These are phyloP conservation scores for Penicillium ochrochloron DNA, from an alignment of 495 filamentous ascomycete species.

Conservation along the genomic window DNA sequence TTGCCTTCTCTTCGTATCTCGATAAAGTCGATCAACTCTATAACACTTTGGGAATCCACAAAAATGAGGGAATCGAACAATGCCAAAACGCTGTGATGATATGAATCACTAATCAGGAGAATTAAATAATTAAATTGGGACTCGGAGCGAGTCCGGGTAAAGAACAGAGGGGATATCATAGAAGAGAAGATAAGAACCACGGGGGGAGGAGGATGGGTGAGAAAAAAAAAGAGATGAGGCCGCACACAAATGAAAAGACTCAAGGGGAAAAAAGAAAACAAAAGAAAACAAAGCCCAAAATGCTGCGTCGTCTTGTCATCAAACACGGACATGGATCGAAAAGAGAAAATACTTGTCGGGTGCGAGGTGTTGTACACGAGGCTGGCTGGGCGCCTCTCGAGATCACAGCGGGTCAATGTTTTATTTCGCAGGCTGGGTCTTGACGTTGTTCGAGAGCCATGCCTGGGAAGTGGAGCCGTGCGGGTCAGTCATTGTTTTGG, in stretches of 20 bases:
- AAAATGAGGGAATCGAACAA: slow-evolving; percentile 23
- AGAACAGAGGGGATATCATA: slow-evolving; percentile 44
- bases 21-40: slow-evolving; percentile 28
- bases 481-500: slow-evolving; percentile 27
- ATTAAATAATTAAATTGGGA: slow-evolving; percentile 40
- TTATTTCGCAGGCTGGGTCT: slow-evolving; percentile 65
- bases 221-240: slow-evolving; percentile 22
- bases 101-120: slow-evolving; percentile 24
- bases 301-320: slow-evolving; percentile 54
- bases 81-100: slow-evolving; percentile 32
- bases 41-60: slow-evolving; percentile 28
- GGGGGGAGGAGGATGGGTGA: slow-evolving; percentile 16
- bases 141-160: slow-evolving; percentile 32
- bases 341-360: slow-evolving; percentile 31
- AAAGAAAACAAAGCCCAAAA: slow-evolving; percentile 42
- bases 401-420: slow-evolving; percentile 25
- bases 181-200: slow-evolving; percentile 29
- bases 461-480: slow-evolving; percentile 51
- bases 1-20: slow-evolving; percentile 17
- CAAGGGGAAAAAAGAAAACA: slow-evolving; percentile 28
- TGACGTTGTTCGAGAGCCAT: slow-evolving; percentile 95
- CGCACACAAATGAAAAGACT: slow-evolving; percentile 26
- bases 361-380: slow-evolving; percentile 51
- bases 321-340: slow-evolving; percentile 51
- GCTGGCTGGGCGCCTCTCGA: slow-evolving; percentile 31